phyloP scores from a whole-genome alignment of 768 basidiomycete genomes.

The Agrocybe chaxingu region DNA sequence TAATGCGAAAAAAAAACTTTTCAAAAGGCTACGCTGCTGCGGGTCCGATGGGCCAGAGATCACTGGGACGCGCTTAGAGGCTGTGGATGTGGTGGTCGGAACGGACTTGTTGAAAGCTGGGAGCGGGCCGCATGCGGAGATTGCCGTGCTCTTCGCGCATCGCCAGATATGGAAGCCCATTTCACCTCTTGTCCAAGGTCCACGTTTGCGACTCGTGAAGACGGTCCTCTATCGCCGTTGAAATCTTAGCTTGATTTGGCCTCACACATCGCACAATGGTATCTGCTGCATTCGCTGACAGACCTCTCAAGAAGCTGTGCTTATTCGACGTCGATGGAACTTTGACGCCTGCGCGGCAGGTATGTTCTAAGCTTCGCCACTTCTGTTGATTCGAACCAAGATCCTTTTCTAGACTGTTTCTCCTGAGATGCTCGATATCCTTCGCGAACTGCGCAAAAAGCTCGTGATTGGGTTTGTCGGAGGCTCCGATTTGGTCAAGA shows the following conservation, averaged over 20 bases:
- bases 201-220: too few species aligned
- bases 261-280: slow-evolving; percentile 36
- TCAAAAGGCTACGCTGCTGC: background rate
- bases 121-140: slow-evolving; percentile 11
- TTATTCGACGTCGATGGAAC: slow-evolving; percentile 87
- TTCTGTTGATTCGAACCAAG: slow-evolving; percentile 6
- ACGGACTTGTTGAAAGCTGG: slow-evolving; percentile 5
- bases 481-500: slow-evolving; percentile 89
- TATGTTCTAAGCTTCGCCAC: slow-evolving; percentile 17
- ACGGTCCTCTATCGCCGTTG: too few species aligned
- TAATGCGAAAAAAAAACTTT: too few species aligned
- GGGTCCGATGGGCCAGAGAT: slow-evolving; percentile 4
- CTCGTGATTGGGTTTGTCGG: slow-evolving; percentile 85
- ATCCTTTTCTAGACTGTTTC: slow-evolving; percentile 45
- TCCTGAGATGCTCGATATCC: slow-evolving; percentile 64
- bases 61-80: background rate
- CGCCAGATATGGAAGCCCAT: too few species aligned
- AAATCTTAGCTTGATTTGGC: background rate
- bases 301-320: slow-evolving; percentile 64
- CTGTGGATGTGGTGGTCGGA: slow-evolving; percentile 1
- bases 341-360: slow-evolving; percentile 67
- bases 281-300: slow-evolving; percentile 53
- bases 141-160: slow-evolving; percentile 11
- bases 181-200: too few species aligned
- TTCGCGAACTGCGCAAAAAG: slow-evolving; percentile 71